phyloP scores from a whole-genome alignment of 345 rosid species.

The Salix caprea region DNA sequence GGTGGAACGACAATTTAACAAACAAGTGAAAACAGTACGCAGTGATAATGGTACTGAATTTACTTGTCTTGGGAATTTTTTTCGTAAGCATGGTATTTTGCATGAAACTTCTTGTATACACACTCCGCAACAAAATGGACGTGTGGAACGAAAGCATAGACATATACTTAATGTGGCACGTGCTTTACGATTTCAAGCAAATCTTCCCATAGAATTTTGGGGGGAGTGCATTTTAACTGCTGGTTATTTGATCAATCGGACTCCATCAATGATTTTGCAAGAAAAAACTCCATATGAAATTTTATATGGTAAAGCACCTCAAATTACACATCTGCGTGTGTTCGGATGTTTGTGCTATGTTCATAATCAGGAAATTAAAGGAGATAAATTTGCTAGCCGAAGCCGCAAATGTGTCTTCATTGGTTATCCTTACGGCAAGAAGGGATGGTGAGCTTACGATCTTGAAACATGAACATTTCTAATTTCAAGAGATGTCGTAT shows the following conservation, averaged over 20 bases:
- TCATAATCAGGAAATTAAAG: not conserved
- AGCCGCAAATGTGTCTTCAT: not conserved
- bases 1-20: no score
- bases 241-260: not conserved
- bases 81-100: no score
- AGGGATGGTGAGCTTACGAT: not conserved
- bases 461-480: not conserved
- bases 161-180: no score
- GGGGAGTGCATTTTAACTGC: not conserved
- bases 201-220: not conserved
- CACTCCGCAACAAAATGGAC: no score
- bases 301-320: not conserved
- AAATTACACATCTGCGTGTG: not conserved
- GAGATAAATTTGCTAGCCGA: not conserved
- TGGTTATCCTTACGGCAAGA: not conserved
- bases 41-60: no score
- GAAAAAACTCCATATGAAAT: not conserved
- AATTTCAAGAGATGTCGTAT: not conserved
- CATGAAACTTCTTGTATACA: no score
- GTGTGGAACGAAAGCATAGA: no score
- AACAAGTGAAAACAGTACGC: no score
- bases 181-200: not conserved
- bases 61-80: no score
- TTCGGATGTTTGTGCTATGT: constrained; percentile 2
- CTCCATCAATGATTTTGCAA: not conserved